Base-by-base conservation (phyloP, 352 stramenopile species). In the Globisporangium nodosum region DNA sequence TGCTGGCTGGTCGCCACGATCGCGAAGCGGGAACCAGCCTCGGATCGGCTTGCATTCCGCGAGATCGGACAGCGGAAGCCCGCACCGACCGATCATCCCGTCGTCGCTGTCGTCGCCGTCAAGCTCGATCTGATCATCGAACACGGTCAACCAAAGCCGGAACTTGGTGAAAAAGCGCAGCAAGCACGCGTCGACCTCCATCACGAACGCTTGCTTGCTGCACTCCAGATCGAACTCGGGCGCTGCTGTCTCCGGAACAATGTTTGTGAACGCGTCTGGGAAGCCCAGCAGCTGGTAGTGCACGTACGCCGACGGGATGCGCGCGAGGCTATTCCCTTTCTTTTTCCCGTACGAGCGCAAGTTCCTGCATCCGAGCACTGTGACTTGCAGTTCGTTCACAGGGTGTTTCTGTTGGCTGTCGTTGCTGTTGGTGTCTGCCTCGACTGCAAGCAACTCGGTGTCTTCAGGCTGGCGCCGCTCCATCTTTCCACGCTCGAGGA, bases 241-340 rank as follows among this genome's bases (percentile, higher is more conserved):
- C 31, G 73, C 73, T 8, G 70, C 53, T 16, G 81, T 76, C 35
- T 79, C 66, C 11, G 77, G 58, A 3, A 89, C 73, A 55, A 97
- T 94, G 50, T 92, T 87, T 3, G 89, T 96, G 60, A 97, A 96
- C 49, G 81, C 68, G 47, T 97, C 90, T 4, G 81, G 88, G 63
- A 94, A 96, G 5, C 82, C 84, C 1, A 97, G 70, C 7, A 97
- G 65, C 62, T 97, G 89, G 58, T 96, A 97, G 61, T 97, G 88
- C 1, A 91, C 87, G 52, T 97, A 97, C 1, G 89, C 71, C 11
- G 76, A 91, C 15, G 78, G 84, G 8, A 73, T 60, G 31, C 61
- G 73, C 37, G 70, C 73, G 46, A 77, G 37, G 1, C n/a, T 63
- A 4, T 49, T 61, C 9, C 53, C 21, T 51, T 74, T 74, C 20